Conservation (phyloP, 1,139 yeast species). For the Suhomyces bribrorum region DNA sequence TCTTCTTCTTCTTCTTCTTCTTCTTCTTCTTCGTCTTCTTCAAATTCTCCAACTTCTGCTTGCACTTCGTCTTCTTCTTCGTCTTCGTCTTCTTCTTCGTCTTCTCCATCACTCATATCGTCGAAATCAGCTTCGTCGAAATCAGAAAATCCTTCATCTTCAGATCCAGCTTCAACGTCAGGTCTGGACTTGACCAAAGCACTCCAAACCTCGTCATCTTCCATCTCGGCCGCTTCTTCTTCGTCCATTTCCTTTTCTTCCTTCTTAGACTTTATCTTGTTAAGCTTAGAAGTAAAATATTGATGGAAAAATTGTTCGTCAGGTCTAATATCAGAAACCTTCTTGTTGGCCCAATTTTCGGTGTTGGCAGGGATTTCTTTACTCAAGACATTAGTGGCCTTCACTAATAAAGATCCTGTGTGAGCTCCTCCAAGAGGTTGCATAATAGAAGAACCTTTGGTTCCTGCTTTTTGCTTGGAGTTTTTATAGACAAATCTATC, state of each 20-base stretch:
- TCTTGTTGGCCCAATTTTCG: slow-evolving; percentile 76
- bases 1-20: slow-evolving; percentile 23
- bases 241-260: slow-evolving; percentile 23
- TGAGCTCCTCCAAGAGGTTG: slow-evolving; percentile 94
- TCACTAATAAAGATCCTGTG: slow-evolving; percentile 74
- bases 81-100: slow-evolving; percentile 25
- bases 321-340: slow-evolving; percentile 68
- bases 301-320: slow-evolving; percentile 90
- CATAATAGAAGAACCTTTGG: slow-evolving; percentile 92
- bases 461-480: slow-evolving; percentile 70
- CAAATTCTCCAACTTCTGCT: slow-evolving; percentile 29
- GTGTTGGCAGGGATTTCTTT: slow-evolving; percentile 71
- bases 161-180: slow-evolving; percentile 64
- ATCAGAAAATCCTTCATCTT: slow-evolving; percentile 48
- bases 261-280: slow-evolving; percentile 41
- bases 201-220: slow-evolving; percentile 84
- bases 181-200: slow-evolving; percentile 86
- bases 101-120: slow-evolving; percentile 29
- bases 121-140: slow-evolving; percentile 51
- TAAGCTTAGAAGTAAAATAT: slow-evolving; percentile 70
- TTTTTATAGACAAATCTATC: slow-evolving; percentile 95
- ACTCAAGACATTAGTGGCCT: slow-evolving; percentile 53
- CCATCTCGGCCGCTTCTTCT: slow-evolving; percentile 52
- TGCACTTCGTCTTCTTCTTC: slow-evolving; percentile 25
- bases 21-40: slow-evolving; percentile 30